Conservation (phyloP, 2,329 filamentous ascomycete species). For the Myriosclerotinia curreyana region DNA sequence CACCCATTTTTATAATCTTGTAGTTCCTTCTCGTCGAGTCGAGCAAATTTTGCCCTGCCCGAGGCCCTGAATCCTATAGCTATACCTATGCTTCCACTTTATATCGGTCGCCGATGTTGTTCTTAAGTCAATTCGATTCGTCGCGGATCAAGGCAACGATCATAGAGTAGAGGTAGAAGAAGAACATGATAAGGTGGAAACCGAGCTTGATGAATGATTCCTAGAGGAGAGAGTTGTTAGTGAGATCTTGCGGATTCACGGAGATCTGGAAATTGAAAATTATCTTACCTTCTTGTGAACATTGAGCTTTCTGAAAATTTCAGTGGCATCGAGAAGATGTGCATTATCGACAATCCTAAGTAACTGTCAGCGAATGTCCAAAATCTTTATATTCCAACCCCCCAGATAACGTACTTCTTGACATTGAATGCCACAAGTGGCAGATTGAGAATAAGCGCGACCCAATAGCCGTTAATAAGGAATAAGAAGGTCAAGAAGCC, state of each 20-base stretch:
- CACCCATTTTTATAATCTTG: conserved; percentile 13
- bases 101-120: conserved; percentile 32
- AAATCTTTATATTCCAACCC: background rate
- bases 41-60: conserved; percentile 6
- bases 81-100: conserved; percentile 28
- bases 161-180: conserved; percentile 85
- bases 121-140: conserved; percentile 69
- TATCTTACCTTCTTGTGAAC: conserved; percentile 88
- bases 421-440: conserved; percentile 89
- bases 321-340: conserved; percentile 92
- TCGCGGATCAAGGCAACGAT: conserved; percentile 76
- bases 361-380: conserved; percentile 39
- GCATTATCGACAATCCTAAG: conserved; percentile 92
- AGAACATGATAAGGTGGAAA: conserved; percentile 99
- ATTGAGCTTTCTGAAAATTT: conserved; percentile 99
- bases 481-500: conserved; percentile 93
- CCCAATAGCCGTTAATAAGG: conserved; percentile 98
- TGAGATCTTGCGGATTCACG: background rate
- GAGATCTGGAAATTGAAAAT: background rate
- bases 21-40: conserved; percentile 5
- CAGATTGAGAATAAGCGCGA: conserved; percentile 86
- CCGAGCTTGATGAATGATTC: conserved; percentile 99
- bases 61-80: conserved; percentile 3
- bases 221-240: conserved; percentile 45
- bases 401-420: conserved; percentile 76